Evolutionary conservation across 257 asterid species (phyloP).

Genomic region (Fraxinus excelsior): DNA sequence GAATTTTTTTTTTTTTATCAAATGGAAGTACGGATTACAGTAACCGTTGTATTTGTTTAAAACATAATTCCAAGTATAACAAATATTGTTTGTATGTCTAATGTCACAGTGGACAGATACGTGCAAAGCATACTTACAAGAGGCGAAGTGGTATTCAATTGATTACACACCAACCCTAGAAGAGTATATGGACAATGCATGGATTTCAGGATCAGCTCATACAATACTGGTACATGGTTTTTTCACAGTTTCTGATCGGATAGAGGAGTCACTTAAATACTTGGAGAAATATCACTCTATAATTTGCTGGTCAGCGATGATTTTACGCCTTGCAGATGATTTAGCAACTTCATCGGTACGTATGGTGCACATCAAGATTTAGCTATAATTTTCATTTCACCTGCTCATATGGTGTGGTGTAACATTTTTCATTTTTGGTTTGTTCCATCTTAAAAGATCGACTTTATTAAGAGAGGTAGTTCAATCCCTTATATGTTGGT

Average conservation of each 20-base stretch:
- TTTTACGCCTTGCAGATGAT: constrained; percentile 51
- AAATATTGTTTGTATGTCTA: neutral
- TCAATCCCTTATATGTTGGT: no score
- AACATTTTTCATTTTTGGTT: no score
- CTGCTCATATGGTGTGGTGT: no score
- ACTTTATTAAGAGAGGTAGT: no score
- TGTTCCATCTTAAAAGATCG: no score
- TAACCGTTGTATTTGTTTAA: no score
- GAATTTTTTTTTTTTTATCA: no score
- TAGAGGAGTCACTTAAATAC: constrained; percentile 25
- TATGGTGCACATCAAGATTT: no score
- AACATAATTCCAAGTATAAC: no score
- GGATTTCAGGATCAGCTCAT: constrained; percentile 45
- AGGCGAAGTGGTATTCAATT: constrained; percentile 43
- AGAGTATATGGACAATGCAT: constrained; percentile 43
- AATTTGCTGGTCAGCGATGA: constrained; percentile 30
- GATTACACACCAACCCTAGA: constrained; percentile 36
- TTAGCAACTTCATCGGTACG: constrained; percentile 49
- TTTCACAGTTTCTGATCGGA: constrained; percentile 36
- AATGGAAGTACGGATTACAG: no score
- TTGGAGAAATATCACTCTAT: constrained; percentile 30
- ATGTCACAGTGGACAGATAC: constrained; percentile 38
- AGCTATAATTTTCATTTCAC: no score
- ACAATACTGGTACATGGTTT: constrained; percentile 38
- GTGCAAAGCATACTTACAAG: constrained; percentile 27